Conservation (phyloP, 116 monocot species). For the Iris pallida region DNA sequence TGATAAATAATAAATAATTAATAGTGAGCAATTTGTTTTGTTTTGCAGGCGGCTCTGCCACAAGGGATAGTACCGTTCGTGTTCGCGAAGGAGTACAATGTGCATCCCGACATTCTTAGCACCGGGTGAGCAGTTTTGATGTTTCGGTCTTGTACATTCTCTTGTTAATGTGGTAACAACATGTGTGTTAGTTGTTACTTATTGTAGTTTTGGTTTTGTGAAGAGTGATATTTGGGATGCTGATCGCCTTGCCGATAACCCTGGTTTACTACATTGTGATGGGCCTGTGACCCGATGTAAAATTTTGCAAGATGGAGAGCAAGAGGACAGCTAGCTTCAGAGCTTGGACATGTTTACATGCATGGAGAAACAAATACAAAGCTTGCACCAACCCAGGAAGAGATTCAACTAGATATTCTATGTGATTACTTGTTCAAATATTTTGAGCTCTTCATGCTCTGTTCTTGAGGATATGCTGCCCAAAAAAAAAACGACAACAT, state of each 20-base stretch:
- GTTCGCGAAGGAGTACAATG: constrained; percentile 48
- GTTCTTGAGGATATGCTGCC: too few relatives aligned
- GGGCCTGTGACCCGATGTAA: constrained; percentile 24
- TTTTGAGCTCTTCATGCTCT: too few relatives aligned
- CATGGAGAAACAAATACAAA: too few relatives aligned
- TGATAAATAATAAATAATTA: neutral
- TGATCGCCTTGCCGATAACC: constrained; percentile 47
- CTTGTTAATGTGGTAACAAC: neutral
- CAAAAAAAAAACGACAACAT: too few relatives aligned
- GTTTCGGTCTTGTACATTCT: neutral
- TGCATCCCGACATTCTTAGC: constrained; percentile 62
- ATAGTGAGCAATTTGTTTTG: neutral
- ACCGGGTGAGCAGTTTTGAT: constrained; percentile 37
- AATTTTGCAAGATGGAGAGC: too few relatives aligned
- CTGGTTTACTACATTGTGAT: constrained; percentile 45
- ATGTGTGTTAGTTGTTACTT: neutral
- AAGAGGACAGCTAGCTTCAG: too few relatives aligned
- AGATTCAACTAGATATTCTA: too few relatives aligned
- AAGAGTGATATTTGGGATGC: constrained; percentile 62
- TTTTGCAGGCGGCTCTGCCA: constrained; percentile 39
- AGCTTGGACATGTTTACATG: too few relatives aligned
- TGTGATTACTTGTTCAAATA: too few relatives aligned
- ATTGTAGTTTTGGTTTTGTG: neutral
- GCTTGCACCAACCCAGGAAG: too few relatives aligned
- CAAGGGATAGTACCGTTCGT: constrained; percentile 59